Evolutionary conservation across 441 rosid genomes (phyloP).

Genomic region (Populus hybrid): DNA sequence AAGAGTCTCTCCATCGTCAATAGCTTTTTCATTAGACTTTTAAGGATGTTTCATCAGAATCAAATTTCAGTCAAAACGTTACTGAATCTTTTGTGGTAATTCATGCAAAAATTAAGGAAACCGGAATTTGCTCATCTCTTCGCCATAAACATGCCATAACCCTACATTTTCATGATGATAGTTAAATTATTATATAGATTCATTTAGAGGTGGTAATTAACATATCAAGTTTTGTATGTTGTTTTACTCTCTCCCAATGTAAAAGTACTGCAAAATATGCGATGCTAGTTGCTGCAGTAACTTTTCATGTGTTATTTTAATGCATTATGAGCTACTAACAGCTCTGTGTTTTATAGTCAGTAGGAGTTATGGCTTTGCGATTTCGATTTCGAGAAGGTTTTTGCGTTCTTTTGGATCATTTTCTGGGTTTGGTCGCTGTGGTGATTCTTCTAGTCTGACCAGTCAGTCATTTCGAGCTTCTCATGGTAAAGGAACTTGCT

Average conservation of each 20-base stretch:
- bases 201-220: background rate
- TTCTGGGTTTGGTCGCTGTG: slow-evolving; percentile 18
- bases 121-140: background rate
- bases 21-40: background rate
- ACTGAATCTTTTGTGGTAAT: background rate
- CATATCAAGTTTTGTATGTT: background rate
- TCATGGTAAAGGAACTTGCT: slow-evolving; percentile 27
- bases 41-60: background rate
- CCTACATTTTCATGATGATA: background rate
- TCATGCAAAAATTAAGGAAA: background rate
- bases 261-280: background rate
- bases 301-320: background rate
- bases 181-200: background rate
- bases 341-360: background rate
- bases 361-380: slow-evolving; percentile 41
- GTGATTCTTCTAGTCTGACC: background rate
- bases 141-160: background rate
- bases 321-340: slow-evolving; percentile 3
- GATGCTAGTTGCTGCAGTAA: background rate
- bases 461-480: slow-evolving; percentile 17
- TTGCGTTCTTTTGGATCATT: slow-evolving; percentile 40
- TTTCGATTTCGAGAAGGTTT: slow-evolving; percentile 39
- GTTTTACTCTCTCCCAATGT: background rate
- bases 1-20: background rate
- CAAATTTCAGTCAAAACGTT: background rate